Base-by-base conservation (phyloP, 2,329 filamentous ascomycete species). In the Sordariomycetes sp. region DNA sequence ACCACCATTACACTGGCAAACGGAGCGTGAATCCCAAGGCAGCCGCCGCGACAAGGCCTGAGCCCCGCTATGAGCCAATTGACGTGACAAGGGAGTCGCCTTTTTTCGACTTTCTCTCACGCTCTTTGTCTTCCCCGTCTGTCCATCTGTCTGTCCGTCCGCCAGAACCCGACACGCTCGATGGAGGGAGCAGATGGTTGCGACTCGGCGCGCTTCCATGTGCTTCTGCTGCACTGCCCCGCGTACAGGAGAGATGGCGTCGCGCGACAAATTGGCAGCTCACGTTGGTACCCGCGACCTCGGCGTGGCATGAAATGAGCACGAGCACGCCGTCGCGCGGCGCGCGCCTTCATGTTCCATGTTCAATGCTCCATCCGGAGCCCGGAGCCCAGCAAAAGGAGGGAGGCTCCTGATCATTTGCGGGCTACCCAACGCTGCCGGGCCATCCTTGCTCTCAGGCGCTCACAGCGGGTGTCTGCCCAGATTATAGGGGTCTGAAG, bases 31-130 rank as follows among this genome's bases (percentile, higher is more conserved):
- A 6, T 30, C 16, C 6, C 5, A 30, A 6, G 28, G 28, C 15
- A 15, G 28, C 28, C 14, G 28, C 17, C 15, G 16, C 12, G 28
- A 8, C 10, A 30, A 14, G 25, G 16, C 25, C 21, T 8, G n/a
- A 8, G n/a, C 21, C 21, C n/a, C n/a, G 21, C 9, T 9, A 25
- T 27, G 7, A 7, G 6, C 7, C 25, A 27, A 27, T n/a, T 7
- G 12, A 15, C 6, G 28, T 8, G 15, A 17, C 6, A 30, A 30
- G 10, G 17, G 28, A 11, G 28, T 11, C 23, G 30, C 30, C 30
- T 32, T 32, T 31, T 32, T 32, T 32, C 30, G 30, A 32, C 30
- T 32, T 32, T 32, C n/a, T 9, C n/a, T 25, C 23, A 25, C 23
- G 23, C 9, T 25, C 23, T 9, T 9, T 25, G 23, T 25, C n/a